Conservation (phyloP, 805 yeast species). For the Starmerella scarabaei region DNA sequence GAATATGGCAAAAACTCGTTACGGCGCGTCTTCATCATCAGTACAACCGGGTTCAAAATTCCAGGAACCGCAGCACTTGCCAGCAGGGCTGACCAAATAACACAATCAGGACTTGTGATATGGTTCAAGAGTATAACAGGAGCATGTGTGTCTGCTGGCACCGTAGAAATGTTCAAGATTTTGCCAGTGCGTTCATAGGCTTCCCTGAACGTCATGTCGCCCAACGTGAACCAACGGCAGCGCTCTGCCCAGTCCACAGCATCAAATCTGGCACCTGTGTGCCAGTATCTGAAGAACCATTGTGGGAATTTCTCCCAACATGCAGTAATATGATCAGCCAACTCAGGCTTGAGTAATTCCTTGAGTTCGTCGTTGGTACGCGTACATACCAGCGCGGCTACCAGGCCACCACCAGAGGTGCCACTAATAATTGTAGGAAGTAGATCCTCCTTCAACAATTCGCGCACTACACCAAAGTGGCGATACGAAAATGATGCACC, state of each 20-base stretch:
- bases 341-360: slow-evolving; percentile 42
- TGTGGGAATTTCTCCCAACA: slow-evolving; percentile 50
- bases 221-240: slow-evolving; percentile 55
- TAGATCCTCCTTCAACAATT: slow-evolving; percentile 50
- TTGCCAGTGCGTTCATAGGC: slow-evolving; percentile 58
- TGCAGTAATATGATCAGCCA: slow-evolving; percentile 54
- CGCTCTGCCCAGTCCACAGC: slow-evolving; percentile 62
- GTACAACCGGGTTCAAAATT: slow-evolving; percentile 61
- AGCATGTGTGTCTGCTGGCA: slow-evolving; percentile 70
- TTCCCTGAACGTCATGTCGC: slow-evolving; percentile 60
- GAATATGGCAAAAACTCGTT: slow-evolving; percentile 49
- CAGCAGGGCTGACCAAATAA: slow-evolving; percentile 64
- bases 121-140: slow-evolving; percentile 69
- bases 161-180: slow-evolving; percentile 58
- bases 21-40: slow-evolving; percentile 49
- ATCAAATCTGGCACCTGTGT: slow-evolving; percentile 69
- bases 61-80: slow-evolving; percentile 82
- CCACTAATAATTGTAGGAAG: slow-evolving; percentile 62
- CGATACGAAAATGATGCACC: slow-evolving; percentile 71
- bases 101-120: slow-evolving; percentile 65
- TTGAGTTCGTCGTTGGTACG: slow-evolving; percentile 55
- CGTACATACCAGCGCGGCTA: slow-evolving; percentile 60
- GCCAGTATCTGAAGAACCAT: slow-evolving; percentile 54
- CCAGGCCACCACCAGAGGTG: slow-evolving; percentile 69
- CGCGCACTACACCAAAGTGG: slow-evolving; percentile 66